Base-by-base conservation (phyloP, 768 basidiomycete genomes). In the Hemileccinum impolitum region DNA sequence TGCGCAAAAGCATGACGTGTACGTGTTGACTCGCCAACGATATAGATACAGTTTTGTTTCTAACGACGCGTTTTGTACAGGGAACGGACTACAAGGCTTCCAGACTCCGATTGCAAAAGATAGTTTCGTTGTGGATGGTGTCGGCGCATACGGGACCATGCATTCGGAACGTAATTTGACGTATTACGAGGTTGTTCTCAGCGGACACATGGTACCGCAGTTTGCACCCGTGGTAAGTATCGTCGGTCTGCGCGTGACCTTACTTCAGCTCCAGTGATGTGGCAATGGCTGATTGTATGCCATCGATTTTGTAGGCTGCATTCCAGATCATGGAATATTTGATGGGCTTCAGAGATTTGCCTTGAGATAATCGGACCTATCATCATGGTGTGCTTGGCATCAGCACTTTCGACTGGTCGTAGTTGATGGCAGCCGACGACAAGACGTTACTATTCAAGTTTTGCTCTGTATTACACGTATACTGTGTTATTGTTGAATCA, bases 141-240 rank as follows among this genome's bases (percentile, higher is more conserved):
- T 87, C 39, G 87, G 87, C 23, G 75, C 85, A 3, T 70, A 81
- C 21, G 87, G 86, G 0, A 84, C 68, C 2, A 69, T 76, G 49
- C 85, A 88, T 52, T 69, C 73, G 14, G 88, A 90, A 59, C 79
- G 87, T 32, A 79, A 80, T 12, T 62, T 89, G 55, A 81, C 85
- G 0, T 88, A 81, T 53, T 70, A 75, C 28, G 87, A 90, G 58
- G 79, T 90, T 19, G 72, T 57, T 21, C 73, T 87, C 9, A 81
- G 80, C 54, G 88, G 87, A n/a, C 87, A 90, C 54, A 88, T 89
- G 86, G 65, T 87, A 2, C 85, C 84, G 7, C 79, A 83, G 66
- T 86, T 79, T 61, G 77, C 82, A 15, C 84, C 84, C 3, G 61
- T 68, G 59, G 84, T 81, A 56, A 61, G 80, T 68, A 4, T 3